Evolutionary conservation across 75 land plant genomes (phyloP).

Genomic region (Pinus tabuliformis): DNA sequence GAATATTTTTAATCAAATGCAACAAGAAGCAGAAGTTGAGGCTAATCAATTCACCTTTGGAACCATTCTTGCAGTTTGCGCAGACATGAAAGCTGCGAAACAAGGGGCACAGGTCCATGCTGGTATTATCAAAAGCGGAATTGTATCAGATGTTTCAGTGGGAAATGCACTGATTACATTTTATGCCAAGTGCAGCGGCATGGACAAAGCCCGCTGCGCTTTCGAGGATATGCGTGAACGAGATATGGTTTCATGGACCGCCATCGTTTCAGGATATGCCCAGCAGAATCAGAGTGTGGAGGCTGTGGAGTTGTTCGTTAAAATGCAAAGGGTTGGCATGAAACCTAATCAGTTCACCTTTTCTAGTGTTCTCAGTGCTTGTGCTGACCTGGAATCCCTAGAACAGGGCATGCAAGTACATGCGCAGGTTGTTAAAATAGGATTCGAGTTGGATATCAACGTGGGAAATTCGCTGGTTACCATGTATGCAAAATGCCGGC

Average conservation of each 20-base stretch:
- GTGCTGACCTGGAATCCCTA: conserved; percentile 4
- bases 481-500: conserved; percentile 52
- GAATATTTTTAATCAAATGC: conserved; percentile 16
- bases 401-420: conserved; percentile 17
- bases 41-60: conserved; percentile 12
- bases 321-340: conserved; percentile 6
- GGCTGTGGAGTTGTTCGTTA: conserved; percentile 26
- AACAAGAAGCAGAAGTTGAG: background rate
- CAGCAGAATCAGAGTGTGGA: conserved; percentile 42
- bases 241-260: conserved; percentile 62
- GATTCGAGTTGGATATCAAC: background rate
- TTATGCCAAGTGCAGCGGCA: conserved; percentile 15
- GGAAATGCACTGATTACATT: background rate
- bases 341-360: conserved; percentile 18
- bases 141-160: background rate
- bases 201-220: conserved; percentile 24
- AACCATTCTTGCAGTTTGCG: conserved; percentile 7
- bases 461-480: conserved; percentile 24
- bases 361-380: conserved; percentile 13
- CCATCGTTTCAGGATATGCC: conserved; percentile 52
- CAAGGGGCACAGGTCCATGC: background rate
- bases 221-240: conserved; percentile 31
- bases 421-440: conserved; percentile 11
- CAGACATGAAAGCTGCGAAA: background rate
- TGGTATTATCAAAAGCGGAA: background rate